Percentiles rank a stretch among this genome's conserved stretches.
Conservation (phyloP, 2,329 filamentous ascomycete species). For the Neoarthrinium moseri region DNA sequence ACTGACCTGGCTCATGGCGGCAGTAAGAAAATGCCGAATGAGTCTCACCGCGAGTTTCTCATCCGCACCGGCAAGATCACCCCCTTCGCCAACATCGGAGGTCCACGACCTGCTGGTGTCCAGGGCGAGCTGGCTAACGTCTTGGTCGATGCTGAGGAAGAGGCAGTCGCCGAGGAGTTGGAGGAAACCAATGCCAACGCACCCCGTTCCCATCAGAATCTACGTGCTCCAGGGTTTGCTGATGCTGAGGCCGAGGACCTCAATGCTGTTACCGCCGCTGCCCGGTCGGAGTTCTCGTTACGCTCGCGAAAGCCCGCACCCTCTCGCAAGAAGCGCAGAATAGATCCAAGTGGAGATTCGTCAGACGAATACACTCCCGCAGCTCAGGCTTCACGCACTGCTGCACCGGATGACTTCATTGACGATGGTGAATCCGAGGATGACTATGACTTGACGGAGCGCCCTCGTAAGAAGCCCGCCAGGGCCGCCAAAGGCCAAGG, state of each 20-base stretch:
- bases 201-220: slow-evolving; percentile 67
- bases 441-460: slow-evolving; percentile 38
- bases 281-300: slow-evolving; percentile 55
- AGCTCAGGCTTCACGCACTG: slow-evolving; percentile 19
- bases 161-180: slow-evolving; percentile 53
- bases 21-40: slow-evolving; percentile 68
- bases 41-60: slow-evolving; percentile 83
- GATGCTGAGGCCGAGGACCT: slow-evolving; percentile 50
- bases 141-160: slow-evolving; percentile 79
- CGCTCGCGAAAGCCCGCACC: slow-evolving; percentile 60
- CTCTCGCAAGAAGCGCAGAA: slow-evolving; percentile 54
- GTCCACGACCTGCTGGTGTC: slow-evolving; percentile 58
- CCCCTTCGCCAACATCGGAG: slow-evolving; percentile 79
- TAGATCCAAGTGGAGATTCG: slow-evolving; percentile 33
- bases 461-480: slow-evolving; percentile 37
- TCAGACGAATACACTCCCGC: slow-evolving; percentile 46
- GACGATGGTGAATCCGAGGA: slow-evolving; percentile 35
- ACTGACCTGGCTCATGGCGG: slow-evolving; percentile 39
- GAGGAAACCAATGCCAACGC: slow-evolving; percentile 42
- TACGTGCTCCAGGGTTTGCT: slow-evolving; percentile 70
- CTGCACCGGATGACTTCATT: slow-evolving; percentile 27
- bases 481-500: slow-evolving; percentile 36
- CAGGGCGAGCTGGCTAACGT: slow-evolving; percentile 73
- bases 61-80: slow-evolving; percentile 98
- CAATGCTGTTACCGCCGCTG: slow-evolving; percentile 27